A percentile compares a stretch with the other conserved stretches of the same genome.
Conservation (phyloP, 257 asterid genomes). For the Cordia subcordata region DNA sequence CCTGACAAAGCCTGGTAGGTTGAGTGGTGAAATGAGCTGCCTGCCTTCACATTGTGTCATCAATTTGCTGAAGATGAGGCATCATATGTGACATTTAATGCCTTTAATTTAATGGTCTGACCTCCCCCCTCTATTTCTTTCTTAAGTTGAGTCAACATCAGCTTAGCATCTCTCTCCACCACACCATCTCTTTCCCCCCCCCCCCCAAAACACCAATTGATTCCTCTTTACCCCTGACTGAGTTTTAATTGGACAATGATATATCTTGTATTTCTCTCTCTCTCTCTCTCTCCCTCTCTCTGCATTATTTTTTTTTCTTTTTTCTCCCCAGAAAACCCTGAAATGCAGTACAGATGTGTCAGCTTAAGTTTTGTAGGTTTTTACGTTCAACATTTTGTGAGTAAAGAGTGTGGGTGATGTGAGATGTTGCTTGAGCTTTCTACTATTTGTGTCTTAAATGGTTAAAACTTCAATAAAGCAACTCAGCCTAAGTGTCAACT, state of each 20-base stretch:
- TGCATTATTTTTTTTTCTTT: neutral
- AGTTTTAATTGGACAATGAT: slow-evolving; percentile 9
- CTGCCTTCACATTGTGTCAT: slow-evolving; percentile 26
- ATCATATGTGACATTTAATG: slow-evolving; percentile 22
- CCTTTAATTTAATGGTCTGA: slow-evolving; percentile 12
- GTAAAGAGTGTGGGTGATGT: neutral
- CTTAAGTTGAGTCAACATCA: slow-evolving; percentile 27
- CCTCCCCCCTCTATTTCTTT: slow-evolving; percentile 10
- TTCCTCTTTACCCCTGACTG: slow-evolving; percentile 3
- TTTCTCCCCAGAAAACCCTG: neutral
- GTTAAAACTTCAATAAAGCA: too few relatives aligned
- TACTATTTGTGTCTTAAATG: neutral
- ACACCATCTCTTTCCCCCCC: too few relatives aligned
- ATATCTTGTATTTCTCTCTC: neutral
- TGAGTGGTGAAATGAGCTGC: slow-evolving; percentile 3
- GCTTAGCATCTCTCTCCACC: slow-evolving; percentile 14
- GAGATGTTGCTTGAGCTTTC: neutral
- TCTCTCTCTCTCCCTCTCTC: neutral
- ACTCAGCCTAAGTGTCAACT: too few relatives aligned
- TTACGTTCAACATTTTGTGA: slow-evolving; percentile 5
- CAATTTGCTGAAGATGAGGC: slow-evolving; percentile 40
- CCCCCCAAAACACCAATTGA: too few relatives aligned
- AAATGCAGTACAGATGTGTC: neutral
- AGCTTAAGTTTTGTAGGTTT: slow-evolving; percentile 3
- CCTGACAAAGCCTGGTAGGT: slow-evolving; percentile 31